Evolutionary conservation across 176 grass and related monocot genomes (phyloP).

Genomic region (Oryza australiensis): DNA sequence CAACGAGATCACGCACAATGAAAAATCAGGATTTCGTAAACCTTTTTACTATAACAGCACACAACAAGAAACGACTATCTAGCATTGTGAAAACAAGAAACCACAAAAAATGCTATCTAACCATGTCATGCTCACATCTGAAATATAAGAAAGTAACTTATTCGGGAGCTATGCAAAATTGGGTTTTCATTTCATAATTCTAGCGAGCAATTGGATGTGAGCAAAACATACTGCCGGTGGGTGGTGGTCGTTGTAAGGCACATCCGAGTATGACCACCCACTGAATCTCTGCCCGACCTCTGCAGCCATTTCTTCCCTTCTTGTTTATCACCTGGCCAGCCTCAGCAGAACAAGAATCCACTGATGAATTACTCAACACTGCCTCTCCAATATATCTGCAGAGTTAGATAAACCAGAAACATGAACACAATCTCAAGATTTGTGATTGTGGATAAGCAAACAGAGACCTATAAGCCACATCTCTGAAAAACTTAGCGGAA

Average conservation of each 20-base stretch:
- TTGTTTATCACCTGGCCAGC: constrained; percentile 12
- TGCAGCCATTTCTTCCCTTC: constrained; percentile 45
- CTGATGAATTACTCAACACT: background rate
- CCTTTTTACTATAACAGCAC: background rate
- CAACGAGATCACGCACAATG: background rate
- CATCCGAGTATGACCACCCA: constrained; percentile 48
- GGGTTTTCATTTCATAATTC: background rate
- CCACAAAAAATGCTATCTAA: background rate
- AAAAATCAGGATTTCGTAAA: background rate
- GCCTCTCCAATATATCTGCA: constrained; percentile 29
- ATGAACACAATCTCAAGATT: background rate
- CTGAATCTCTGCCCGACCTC: constrained; percentile 49
- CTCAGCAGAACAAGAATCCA: constrained; percentile 14
- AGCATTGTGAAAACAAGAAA: background rate
- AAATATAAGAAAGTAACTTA: background rate
- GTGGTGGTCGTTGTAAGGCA: constrained; percentile 30
- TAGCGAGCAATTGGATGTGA: background rate
- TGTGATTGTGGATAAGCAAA: background rate
- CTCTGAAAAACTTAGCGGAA: background rate
- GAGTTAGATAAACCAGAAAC: background rate
- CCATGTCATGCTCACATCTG: background rate
- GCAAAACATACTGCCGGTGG: constrained; percentile 33
- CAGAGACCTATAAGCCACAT: background rate
- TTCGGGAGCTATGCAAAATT: background rate
- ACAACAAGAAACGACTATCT: background rate